Conservation (phyloP, 1,139 yeast species). For the Debaryomyces subglobosus region DNA sequence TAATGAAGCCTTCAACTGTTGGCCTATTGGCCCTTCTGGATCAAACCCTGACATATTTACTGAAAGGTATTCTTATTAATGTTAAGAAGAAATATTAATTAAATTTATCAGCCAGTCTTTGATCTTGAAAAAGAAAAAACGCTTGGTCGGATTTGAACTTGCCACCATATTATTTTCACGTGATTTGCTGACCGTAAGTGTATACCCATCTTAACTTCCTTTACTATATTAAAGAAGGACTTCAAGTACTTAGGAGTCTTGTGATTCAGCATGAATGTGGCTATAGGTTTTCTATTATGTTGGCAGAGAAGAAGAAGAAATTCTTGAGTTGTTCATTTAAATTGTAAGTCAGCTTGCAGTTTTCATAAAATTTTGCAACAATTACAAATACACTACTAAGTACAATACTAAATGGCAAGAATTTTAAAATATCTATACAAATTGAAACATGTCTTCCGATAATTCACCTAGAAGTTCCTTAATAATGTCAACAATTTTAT, state of each 20-base stretch:
- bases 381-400: no score
- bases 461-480: conserved; percentile 66
- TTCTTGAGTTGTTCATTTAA: neutral
- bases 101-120: neutral
- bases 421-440: conserved; percentile 22
- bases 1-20: conserved; percentile 38
- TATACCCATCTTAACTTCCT: neutral
- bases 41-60: conserved; percentile 28
- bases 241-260: neutral
- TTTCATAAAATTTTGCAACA: neutral
- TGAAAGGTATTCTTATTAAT: neutral
- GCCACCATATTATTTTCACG: conserved; percentile 2
- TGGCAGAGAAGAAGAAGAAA: neutral
- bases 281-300: neutral
- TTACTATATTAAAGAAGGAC: neutral
- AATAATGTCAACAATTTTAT: conserved; percentile 55
- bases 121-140: neutral
- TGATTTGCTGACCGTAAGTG: neutral
- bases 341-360: neutral
- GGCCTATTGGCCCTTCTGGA: conserved; percentile 48
- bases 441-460: conserved; percentile 54
- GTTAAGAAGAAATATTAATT: neutral
- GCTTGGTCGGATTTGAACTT: neutral
- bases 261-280: neutral
- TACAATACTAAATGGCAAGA: neutral